Evolutionary conservation across 108 stramenopile genomes (phyloP).

Genomic region (Cylindrotheca fusiformis): DNA sequence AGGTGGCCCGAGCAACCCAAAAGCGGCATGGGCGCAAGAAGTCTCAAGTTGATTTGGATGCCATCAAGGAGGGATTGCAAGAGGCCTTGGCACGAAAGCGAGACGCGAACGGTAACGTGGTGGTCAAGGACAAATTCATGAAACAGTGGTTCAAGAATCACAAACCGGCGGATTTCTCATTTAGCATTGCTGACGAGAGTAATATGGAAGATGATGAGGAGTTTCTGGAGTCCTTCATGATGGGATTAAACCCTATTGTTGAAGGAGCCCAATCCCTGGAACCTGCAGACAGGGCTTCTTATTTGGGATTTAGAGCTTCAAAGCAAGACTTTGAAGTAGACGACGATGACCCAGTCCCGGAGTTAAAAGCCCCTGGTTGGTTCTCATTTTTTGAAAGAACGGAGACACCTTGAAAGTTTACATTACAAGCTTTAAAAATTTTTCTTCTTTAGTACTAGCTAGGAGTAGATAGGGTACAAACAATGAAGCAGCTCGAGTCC

Average conservation of each 20-base stretch:
- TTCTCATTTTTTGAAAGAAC: too few relatives aligned
- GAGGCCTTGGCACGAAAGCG: slow-evolving; percentile 16
- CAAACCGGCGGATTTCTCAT: background rate
- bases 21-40: slow-evolving; percentile 9
- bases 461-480: too few relatives aligned
- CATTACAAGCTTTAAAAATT: too few relatives aligned
- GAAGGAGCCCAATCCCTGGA: background rate
- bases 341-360: too few relatives aligned
- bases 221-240: background rate
- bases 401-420: too few relatives aligned
- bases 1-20: slow-evolving; percentile 24
- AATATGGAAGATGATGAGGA: background rate
- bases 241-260: background rate
- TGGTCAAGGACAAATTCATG: background rate
- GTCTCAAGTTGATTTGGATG: slow-evolving; percentile 4
- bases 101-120: background rate
- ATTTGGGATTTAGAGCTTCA: background rate
- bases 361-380: too few relatives aligned
- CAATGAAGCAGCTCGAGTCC: too few relatives aligned
- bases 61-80: slow-evolving; percentile 15
- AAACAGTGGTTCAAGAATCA: background rate
- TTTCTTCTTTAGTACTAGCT: too few relatives aligned
- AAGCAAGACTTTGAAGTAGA: background rate
- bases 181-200: background rate
- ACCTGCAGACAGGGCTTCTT: background rate